phyloP scores from a whole-genome alignment of 768 basidiomycete genomes.

The Suillus cothurnatus region DNA sequence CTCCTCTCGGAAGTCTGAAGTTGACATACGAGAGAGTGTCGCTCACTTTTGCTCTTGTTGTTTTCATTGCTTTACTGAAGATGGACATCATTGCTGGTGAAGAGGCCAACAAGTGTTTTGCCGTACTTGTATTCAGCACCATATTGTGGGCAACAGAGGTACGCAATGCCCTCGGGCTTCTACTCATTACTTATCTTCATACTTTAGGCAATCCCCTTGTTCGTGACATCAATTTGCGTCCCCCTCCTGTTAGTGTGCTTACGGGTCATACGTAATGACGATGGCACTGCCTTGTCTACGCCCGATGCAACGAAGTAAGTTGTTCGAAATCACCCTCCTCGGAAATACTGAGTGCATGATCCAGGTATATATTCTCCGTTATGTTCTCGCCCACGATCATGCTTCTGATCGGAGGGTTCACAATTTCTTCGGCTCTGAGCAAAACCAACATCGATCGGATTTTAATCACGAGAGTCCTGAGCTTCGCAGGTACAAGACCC shows the following conservation, averaged over 20 bases:
- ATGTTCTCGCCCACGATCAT: conserved; percentile 99
- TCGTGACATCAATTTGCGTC: conserved; percentile 92
- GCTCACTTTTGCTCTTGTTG: conserved; percentile 53
- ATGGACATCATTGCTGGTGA: conserved; percentile 55
- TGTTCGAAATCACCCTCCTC: conserved; percentile 9
- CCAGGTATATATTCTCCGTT: conserved; percentile 84
- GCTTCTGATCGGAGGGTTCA: conserved; percentile 97
- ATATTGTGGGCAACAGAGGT: conserved; percentile 98
- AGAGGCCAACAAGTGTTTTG: conserved; percentile 88
- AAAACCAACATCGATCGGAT: conserved; percentile 95
- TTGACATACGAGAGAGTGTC: conserved; percentile 66
- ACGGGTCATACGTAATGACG: conserved; percentile 69
- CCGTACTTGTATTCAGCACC: conserved; percentile 86
- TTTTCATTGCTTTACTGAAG: conserved; percentile 66
- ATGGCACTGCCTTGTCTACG: conserved; percentile 51
- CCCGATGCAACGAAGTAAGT: conserved; percentile 80
- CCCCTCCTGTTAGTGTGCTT: conserved; percentile 88
- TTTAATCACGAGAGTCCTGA: conserved; percentile 86
- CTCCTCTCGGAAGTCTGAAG: conserved; percentile 66
- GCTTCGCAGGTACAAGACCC: conserved; percentile 87
- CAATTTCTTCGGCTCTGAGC: conserved; percentile 93
- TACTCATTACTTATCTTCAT: background rate
- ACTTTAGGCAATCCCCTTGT: conserved; percentile 89
- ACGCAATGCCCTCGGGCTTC: conserved; percentile 19
- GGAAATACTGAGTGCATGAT: background rate